These are phyloP conservation scores for Rhodotorula sp. DNA, from an alignment of 1,284 basidiomycete species.

Conservation along the genomic window DNA sequence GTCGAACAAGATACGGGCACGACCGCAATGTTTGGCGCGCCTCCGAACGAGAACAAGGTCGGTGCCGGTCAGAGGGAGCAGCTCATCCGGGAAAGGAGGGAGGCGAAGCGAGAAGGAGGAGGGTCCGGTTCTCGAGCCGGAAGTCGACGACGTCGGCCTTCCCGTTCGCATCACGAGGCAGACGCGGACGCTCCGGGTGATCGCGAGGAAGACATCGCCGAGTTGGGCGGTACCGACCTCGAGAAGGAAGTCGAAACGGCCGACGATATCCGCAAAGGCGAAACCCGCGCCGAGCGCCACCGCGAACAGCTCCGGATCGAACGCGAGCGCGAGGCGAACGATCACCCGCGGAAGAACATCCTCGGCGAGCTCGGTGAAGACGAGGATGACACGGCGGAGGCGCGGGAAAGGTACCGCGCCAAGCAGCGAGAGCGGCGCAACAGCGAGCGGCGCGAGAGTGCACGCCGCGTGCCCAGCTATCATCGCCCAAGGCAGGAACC, in stretches of 20 bases:
- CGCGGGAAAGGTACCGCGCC: conserved; percentile 9
- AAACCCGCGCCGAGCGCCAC: conserved; percentile 6
- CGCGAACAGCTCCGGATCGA: conserved; percentile 6
- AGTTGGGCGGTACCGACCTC: conserved; percentile 19
- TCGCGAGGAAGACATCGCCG: conserved; percentile 12
- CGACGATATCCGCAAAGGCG: conserved; percentile 8
- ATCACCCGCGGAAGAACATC: conserved; percentile 34
- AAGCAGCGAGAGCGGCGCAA: background rate
- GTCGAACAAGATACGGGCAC: conserved; percentile 11
- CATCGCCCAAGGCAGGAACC: too few relatives aligned
- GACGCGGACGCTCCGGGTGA: background rate
- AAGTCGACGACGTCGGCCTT: background rate
- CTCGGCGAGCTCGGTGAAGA: conserved; percentile 25
- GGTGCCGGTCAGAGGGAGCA: conserved; percentile 30
- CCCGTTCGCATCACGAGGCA: background rate
- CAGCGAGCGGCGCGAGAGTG: conserved; percentile 7
- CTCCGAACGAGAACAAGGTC: conserved; percentile 7
- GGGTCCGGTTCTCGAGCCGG: background rate
- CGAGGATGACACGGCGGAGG: conserved; percentile 19
- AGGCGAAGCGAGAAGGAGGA: background rate
- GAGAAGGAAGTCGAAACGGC: conserved; percentile 26
- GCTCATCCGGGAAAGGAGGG: conserved; percentile 5
- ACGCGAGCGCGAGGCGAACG: conserved; percentile 27
- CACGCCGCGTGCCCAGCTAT: too few relatives aligned
- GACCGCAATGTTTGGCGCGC: conserved; percentile 30